Conservation (phyloP, 2,329 filamentous ascomycete species). For the Talaromyces piceae region DNA sequence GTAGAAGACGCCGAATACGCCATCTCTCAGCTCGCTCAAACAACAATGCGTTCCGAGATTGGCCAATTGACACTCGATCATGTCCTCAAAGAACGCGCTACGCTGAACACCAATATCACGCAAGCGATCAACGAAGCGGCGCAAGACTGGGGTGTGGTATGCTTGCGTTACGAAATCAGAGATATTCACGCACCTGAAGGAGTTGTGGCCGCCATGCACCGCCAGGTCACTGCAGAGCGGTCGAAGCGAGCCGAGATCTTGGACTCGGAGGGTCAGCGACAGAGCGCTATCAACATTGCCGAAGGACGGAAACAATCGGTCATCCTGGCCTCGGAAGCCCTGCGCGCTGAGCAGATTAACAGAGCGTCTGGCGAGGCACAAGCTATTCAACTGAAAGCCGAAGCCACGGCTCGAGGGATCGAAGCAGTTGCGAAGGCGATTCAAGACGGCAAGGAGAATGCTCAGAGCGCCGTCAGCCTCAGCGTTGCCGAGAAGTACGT, state of each 20-base stretch:
- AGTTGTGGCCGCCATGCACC: constrained; percentile 96
- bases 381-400: constrained; percentile 78
- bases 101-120: constrained; percentile 97
- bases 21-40: constrained; percentile 95
- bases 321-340: constrained; percentile 87
- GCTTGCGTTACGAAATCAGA: constrained; percentile 92
- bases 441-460: constrained; percentile 61
- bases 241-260: constrained; percentile 97
- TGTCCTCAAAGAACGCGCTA: constrained; percentile 92
- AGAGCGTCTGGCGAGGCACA: constrained; percentile 86
- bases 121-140: constrained; percentile 97
- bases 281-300: constrained; percentile 97
- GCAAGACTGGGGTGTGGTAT: constrained; percentile 93
- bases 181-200: constrained; percentile 94
- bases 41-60: constrained; percentile 97
- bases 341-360: constrained; percentile 89
- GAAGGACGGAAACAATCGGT: constrained; percentile 96
- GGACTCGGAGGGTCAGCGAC: constrained; percentile 91
- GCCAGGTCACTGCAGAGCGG: constrained; percentile 93
- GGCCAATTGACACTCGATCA: constrained; percentile 94
- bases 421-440: constrained; percentile 76
- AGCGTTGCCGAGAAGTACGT: constrained; percentile 97
- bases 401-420: constrained; percentile 80
- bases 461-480: constrained; percentile 76
- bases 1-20: constrained; percentile 98